Evolutionary conservation across 202 grass and related monocot species (phyloP), one percentile per base, ranked within the genome.

Genomic region (Carex arenaria): DNA sequence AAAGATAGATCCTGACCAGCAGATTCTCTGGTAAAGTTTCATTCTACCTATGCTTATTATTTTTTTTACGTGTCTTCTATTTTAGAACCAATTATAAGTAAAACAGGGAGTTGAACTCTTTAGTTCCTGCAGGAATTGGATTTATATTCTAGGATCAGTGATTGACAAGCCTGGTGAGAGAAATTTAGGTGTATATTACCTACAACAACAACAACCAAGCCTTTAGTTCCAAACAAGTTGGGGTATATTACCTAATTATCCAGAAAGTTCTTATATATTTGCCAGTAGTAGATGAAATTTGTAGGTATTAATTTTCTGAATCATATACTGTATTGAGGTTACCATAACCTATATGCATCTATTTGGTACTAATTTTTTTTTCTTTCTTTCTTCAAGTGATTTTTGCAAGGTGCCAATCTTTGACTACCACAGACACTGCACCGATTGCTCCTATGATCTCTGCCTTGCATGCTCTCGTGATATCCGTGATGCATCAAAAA

Each of bases 381-480:
- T 43, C 6, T 87, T 82, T 6, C 85, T 82, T 31, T 67, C 49
- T 19, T 89, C 67, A 84, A 98, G 95, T 85, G 95, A 98, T 84
- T 92, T 95, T 8, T 98, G 95, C 78, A 93, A 93, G 90, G 84
- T 93, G 51, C 93, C 89, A 4, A 87, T 98, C 47, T 94, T 95
- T 84, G 93, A 98, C 82, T 98, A 95, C 89, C 95, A 98, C 73
- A 89, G 93, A 13, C 93, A 98, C 78, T 98, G 95, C 79, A 84
- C 83, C 88, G 84, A 63, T 77, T 98, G 95, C 85, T 89, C 76
- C 31, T 98, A 89, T 56, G 95, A 98, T 85, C 87, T 98, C 69
- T 98, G 95, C 59, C 83, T 98, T 26, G 86, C 90, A 53, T 98
- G 95, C 55, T 98, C 93, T 85, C 90, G 34, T 73, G 91, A 98